Base-by-base conservation (phyloP, 768 basidiomycete genomes). In the Amanita phalloides region DNA sequence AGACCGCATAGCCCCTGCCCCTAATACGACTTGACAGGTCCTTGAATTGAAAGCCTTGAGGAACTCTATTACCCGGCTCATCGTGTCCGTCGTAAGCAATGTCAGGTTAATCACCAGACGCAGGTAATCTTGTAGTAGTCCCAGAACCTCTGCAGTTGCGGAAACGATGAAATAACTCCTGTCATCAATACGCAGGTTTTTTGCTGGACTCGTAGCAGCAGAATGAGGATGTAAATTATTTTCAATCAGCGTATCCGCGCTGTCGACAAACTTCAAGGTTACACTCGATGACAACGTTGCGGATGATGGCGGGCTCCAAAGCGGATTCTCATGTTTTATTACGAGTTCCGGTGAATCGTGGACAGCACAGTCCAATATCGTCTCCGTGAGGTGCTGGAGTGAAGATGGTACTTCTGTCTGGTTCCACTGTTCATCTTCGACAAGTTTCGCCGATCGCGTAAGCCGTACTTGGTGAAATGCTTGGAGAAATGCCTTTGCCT, bases 1-100 rank as follows among this genome's bases (percentile, higher is more conserved):
- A 14, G 90, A 93, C 39, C 93, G 77, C 94, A 98, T 97, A n/a
- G 96, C 96, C 11, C 96, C 96, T 7, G 96, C 96, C 3, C 96
- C 96, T 7, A 99, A 74, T 0, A 99, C 96, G 42, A 98, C 94
- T 64, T 98, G 96, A 67, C 96, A 99, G 2, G 92, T 95, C 58
- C 96, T 74, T 28, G 95, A 98, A 65, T 99, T 99, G 73, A 95
- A 98, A 25, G 93, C 86, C 69, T 97, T 98, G 54, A 99, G 72
- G 62, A 94, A 94, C 65, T 99, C 96, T 57, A 98, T 90, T 23
- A 94, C 76, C 33, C 90, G 81, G 55, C 82, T 81, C 90, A 98
- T 95, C n/a, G 86, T 82, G 61, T 99, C 95, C 53, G 89, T 96
- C 45, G 90, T 93, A 47, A 99, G 74, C 66, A 89, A 79, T 33